Percentiles rank a stretch among this genome's conserved stretches.
Conservation (phyloP, 805 yeast species). For the Starmerella roubikii region DNA sequence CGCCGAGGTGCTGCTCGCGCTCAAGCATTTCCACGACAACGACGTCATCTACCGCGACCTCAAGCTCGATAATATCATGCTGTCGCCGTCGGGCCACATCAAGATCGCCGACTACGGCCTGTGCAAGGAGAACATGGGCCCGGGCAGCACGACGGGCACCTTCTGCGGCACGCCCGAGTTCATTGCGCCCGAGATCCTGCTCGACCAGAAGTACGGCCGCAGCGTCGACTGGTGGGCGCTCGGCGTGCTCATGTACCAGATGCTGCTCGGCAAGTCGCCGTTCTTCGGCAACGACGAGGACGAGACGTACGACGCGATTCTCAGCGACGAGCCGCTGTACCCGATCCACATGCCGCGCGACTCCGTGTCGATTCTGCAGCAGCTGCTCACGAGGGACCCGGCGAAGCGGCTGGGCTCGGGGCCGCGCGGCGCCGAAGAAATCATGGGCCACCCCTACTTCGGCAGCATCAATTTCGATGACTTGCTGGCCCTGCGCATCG, state of each 20-base stretch:
- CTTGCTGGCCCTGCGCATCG: slow-evolving; percentile 51
- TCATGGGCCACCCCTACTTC: slow-evolving; percentile 93
- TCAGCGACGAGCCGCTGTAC: slow-evolving; percentile 89
- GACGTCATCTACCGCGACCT: slow-evolving; percentile 94
- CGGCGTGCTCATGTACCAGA: slow-evolving; percentile 90
- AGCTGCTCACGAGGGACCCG: slow-evolving; percentile 82
- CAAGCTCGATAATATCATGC: slow-evolving; percentile 83
- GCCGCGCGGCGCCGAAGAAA: slow-evolving; percentile 77
- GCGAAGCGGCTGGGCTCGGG: slow-evolving; percentile 72
- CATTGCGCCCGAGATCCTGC: slow-evolving; percentile 96
- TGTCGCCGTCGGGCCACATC: slow-evolving; percentile 84
- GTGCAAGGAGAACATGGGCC: slow-evolving; percentile 88
- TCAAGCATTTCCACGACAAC: slow-evolving; percentile 86
- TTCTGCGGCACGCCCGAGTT: slow-evolving; percentile 99
- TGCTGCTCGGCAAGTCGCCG: slow-evolving; percentile 93
- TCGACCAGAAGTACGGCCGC: slow-evolving; percentile 83
- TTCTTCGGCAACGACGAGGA: slow-evolving; percentile 96
- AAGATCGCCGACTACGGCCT: slow-evolving; percentile 95
- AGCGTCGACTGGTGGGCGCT: slow-evolving; percentile 99
- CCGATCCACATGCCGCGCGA: slow-evolving; percentile 97
- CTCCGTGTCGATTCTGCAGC: slow-evolving; percentile 86
- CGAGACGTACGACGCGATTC: slow-evolving; percentile 91
- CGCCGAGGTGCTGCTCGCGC: slow-evolving; percentile 82
- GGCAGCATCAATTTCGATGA: slow-evolving; percentile 82
- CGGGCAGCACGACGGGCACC: slow-evolving; percentile 58